Evolutionary conservation across 1,284 basidiomycete species (phyloP), one percentile per base, ranked within the genome.

Genomic region (Moniliella sp.): DNA sequence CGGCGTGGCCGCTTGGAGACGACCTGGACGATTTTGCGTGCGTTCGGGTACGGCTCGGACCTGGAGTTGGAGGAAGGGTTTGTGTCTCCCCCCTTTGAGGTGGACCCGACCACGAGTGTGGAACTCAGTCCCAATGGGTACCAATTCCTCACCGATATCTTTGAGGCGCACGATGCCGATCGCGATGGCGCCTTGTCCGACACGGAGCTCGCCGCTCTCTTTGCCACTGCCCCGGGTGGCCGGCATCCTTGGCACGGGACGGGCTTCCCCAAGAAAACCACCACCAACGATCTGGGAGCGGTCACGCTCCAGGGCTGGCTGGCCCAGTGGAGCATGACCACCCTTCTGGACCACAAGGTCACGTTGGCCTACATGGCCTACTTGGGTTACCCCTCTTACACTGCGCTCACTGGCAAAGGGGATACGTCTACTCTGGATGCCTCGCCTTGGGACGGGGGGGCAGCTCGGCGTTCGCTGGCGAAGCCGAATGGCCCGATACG

Each of bases 241-340:
- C 35, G 38, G 15, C 49, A 58, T 31, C 56, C 56, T 11, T 58
- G 53, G 52, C 13, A 44, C 10, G 45, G 43, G 13, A 39, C 36
- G 2, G 42, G 44, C 28, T 58, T 58, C 38, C 56, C 56, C 8
- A 12, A 37, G 11, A 78, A 83, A 48, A 86, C 76, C 1, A 88
- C 83, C 2, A 78, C 82, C 8, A 78, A 86, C 50, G 84, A 88
- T 53, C 68, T 73, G 26, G 84, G 82, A 5, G 74, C 78, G 7
- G 80, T 94, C 10, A 94, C 88, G 11, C 63, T 97, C 30, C 88
- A 94, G 63, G 83, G 83, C 4, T 97, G 88, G 88, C 66, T 97
- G 11, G 88, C 88, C 15, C 86, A 94, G 59, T 97, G 88, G 88
- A 91, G 81, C 57, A 93, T 94, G 86, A 91, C 84, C 1, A 97